These are phyloP conservation scores for Aspergillus sojae DNA, from an alignment of 2,329 filamentous ascomycete genomes.

Conservation along the genomic window DNA sequence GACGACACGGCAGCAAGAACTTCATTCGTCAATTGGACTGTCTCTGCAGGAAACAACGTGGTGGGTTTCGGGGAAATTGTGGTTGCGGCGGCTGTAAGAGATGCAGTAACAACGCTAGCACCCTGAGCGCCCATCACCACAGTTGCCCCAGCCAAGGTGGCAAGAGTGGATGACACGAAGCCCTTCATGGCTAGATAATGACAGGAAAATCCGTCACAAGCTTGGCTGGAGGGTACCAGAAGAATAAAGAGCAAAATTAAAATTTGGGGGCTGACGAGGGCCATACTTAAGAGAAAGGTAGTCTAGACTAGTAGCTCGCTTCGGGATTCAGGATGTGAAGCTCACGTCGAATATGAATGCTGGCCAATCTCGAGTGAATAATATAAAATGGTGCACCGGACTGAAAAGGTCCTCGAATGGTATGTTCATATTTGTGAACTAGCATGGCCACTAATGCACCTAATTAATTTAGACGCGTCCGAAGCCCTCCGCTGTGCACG, in stretches of 20 bases:
- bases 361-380: not conserved
- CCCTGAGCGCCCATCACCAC: not conserved
- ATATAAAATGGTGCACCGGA: not conserved
- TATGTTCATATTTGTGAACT: not conserved
- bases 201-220: not conserved
- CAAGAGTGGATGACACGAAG: conserved; percentile 2
- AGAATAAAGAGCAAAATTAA: not conserved
- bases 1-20: conserved; percentile 36
- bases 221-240: not conserved
- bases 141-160: conserved; percentile 5
- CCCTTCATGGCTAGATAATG: conserved; percentile 4
- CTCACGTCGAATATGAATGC: not conserved
- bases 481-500: not conserved
- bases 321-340: not conserved
- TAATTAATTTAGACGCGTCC: not conserved
- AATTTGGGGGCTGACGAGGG: not conserved
- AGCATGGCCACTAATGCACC: not conserved
- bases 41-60: conserved; percentile 22
- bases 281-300: not conserved
- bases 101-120: not conserved
- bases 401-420: not conserved
- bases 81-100: conserved; percentile 15
- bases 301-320: not conserved
- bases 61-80: conserved; percentile 23
- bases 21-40: conserved; percentile 39